Evolutionary conservation across 306 rosid genomes (phyloP), one percentile per base, ranked within the genome.

Genomic region (Medicago lupulina): DNA sequence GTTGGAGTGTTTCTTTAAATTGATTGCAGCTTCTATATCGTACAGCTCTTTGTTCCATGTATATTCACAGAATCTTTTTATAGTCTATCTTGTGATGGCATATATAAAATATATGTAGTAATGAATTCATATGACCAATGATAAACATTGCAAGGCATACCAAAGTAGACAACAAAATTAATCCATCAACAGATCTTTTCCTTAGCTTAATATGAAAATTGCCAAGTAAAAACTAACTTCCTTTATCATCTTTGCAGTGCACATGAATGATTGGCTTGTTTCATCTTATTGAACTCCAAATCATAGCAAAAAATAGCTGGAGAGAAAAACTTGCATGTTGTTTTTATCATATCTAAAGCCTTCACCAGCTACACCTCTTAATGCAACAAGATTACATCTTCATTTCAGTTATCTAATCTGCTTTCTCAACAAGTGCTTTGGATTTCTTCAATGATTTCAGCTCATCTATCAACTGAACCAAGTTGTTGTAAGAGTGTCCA

Each of bases 361-460:
- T 40, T 40, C 44, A 40, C 8, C 2, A 40, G 43, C 43, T 39
- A 39, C 9, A 39, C 43, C 43, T 39, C 43, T 39, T 39, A 15
- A 46, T 11, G 53, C 53, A 13, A 13, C 53, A 47, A 12, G 16
- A 47, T 47, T 47, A 47, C 53, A 40, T 40, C 15, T 16, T n/a
- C 36, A 17, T 4, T 46, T 49, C 38, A 46, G 4, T 61, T 14
- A 31, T 63, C 53, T 50, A 63, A 44, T 63, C 1, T 49, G 10
- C 3, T 59, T 46, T 38, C 12, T 8, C 4, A 68, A 16, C 16
- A 46, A 34, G 51, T 69, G 31, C 64, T 46, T n/a, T 78, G 18
- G 76, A 15, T 70, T 5, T 40, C 65, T 70, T 78, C 65, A 60
- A 49, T 49, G 65, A 78, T n/a, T 78, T 78, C 2, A 78, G 64